Base-by-base conservation (phyloP, 2,329 filamentous ascomycete species). In the Chrysoporthe puriensis region DNA sequence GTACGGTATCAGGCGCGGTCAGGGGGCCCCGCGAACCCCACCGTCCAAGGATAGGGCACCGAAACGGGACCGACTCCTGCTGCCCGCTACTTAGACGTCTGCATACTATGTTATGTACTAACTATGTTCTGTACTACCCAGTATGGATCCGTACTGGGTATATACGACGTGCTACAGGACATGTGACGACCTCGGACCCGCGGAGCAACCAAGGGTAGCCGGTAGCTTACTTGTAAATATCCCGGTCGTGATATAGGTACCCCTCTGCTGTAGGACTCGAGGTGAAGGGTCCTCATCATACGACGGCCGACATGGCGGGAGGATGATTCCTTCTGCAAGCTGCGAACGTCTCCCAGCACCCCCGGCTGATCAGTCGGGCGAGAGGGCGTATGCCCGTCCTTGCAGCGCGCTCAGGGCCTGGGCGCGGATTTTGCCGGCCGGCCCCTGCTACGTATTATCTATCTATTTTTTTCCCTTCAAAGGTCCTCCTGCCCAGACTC, bases 351-450 rank as follows among this genome's bases (percentile, higher is more conserved):
- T 36, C 32, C 26, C 52, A 26, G 32, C 52, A 36, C 52, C 26
- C 52, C 9, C 9, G 8, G 42, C 34, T 21, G 56, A 43, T 43
- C 18, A 43, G 42, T 43, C 34, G 56, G 57, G 43, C 57, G 34
- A 59, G 26, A 59, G 16, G 14, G 36, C 36, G 7, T 18, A 57
- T 59, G 34, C 14, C 57, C 36, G 57, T 59, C 36, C 57, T 16
- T 59, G 57, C 57, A 60, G 57, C 57, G 32, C 18, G 32, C 50
- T 13, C 50, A 54, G 11, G 18, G 40, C 57, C 40, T 9, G n/a
- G 36, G 6, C 13, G 40, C n/a, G 57, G 36, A 32, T 57, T 40
- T 21, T 21, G 54, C 34, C 54, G 16, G 34, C 34, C 34, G 7
- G 26, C 18, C 16, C 2, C 54, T 16, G 44, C 36, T 40, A 18